Conservation (phyloP, 2,329 filamentous ascomycete genomes). For the Microcyclospora pomicola region DNA sequence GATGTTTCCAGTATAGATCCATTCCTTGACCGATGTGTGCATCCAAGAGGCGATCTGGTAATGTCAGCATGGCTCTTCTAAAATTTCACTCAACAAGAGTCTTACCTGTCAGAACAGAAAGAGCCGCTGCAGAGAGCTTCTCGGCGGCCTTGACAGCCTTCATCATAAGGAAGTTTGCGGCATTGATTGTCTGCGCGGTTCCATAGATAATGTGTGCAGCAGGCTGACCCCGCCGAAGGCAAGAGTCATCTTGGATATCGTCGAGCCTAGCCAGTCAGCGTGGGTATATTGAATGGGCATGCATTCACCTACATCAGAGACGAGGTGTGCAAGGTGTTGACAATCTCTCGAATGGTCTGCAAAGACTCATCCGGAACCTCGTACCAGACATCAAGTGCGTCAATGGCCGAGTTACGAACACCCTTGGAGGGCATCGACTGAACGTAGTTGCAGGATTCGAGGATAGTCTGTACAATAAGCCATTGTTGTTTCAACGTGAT, state of each 20-base stretch:
- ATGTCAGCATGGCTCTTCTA: not conserved
- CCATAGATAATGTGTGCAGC: conserved; percentile 2
- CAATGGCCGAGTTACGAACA: conserved; percentile 1
- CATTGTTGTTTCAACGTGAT: no score
- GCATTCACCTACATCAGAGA: conserved; percentile 2
- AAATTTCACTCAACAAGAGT: not conserved
- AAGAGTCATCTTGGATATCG: conserved; percentile 4
- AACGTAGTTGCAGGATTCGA: conserved; percentile 1
- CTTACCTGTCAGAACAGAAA: conserved; percentile 1
- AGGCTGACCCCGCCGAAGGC: conserved; percentile 1
- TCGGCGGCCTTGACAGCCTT: conserved; percentile 1
- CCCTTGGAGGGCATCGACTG: conserved; percentile 3
- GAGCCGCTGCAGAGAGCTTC: conserved; percentile 1
- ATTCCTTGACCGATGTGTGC: conserved; percentile 3
- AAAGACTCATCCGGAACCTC: conserved; percentile 1
- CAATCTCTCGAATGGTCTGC: conserved; percentile 2
- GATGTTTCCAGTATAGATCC: conserved; percentile 3
- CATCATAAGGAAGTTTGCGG: conserved; percentile 3
- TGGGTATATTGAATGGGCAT: not conserved
- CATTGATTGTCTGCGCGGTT: conserved; percentile 3
- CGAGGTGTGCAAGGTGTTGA: conserved; percentile 2
- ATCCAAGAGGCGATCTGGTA: conserved; percentile 1
- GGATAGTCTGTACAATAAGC: not conserved
- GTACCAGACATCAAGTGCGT: conserved; percentile 3
- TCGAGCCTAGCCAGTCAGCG: conserved; percentile 1